These are phyloP conservation scores for Lactuca sativa DNA, from an alignment of 129 eudicot genomes.

Conservation along the genomic window DNA sequence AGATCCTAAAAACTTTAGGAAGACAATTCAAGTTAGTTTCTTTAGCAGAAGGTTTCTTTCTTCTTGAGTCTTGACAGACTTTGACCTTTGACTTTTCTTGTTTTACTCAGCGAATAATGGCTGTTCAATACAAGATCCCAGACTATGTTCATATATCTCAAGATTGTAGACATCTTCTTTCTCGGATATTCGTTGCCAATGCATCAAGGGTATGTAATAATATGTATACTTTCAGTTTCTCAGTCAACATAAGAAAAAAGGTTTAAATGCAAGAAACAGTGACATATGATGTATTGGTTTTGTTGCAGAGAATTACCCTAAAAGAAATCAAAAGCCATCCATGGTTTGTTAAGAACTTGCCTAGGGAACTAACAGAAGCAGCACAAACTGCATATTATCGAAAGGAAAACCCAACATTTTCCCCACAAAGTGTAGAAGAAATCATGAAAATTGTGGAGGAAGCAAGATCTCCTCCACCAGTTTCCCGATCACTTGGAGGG, in stretches of 20 bases:
- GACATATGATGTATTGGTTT: not conserved
- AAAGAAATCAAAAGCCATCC: constrained; percentile 77
- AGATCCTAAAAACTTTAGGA: constrained; percentile 91
- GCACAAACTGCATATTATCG: constrained; percentile 56
- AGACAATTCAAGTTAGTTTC: constrained; percentile 72
- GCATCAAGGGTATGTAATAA: constrained; percentile 54
- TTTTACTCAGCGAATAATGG: constrained; percentile 62
- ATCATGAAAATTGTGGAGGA: constrained; percentile 86
- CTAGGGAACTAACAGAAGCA: constrained; percentile 67
- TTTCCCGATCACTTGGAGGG: constrained; percentile 54
- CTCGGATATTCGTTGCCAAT: constrained; percentile 80
- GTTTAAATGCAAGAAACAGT: not conserved
- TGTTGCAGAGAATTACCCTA: constrained; percentile 57
- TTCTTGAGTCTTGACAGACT: not conserved
- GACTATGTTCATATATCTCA: constrained; percentile 94
- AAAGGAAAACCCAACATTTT: constrained; percentile 57
- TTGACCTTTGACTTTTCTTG: constrained; percentile 1
- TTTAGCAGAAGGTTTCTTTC: constrained; percentile 1
- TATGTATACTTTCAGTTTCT: not conserved
- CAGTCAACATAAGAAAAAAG: constrained; percentile 1
- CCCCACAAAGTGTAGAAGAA: constrained; percentile 71
- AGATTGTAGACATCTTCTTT: constrained; percentile 87
- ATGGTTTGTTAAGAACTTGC: constrained; percentile 83
- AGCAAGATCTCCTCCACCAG: constrained; percentile 66
- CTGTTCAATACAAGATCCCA: constrained; percentile 86